phyloP scores from a whole-genome alignment of 2,329 filamentous ascomycete species.

The Penicillium sp. region DNA sequence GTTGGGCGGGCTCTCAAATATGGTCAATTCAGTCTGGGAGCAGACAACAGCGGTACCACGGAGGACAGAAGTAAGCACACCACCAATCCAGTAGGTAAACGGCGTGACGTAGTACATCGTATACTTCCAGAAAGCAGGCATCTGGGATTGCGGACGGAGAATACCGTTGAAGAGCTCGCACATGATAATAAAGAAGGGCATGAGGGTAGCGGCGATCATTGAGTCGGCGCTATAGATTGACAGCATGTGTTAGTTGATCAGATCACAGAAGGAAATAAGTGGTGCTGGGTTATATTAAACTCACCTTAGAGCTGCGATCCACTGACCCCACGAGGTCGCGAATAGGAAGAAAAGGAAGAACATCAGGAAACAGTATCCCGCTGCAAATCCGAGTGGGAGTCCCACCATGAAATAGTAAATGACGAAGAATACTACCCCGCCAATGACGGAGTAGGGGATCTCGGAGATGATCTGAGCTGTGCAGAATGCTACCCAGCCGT shows the following conservation, averaged over 20 bases:
- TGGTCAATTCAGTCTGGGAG: constrained; percentile 61
- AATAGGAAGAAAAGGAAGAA: constrained; percentile 71
- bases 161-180: constrained; percentile 87
- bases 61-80: constrained; percentile 75
- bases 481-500: constrained; percentile 69
- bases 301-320: constrained; percentile 71
- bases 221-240: constrained; percentile 45
- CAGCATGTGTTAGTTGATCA: not conserved
- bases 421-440: constrained; percentile 63
- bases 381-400: constrained; percentile 60
- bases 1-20: constrained; percentile 65
- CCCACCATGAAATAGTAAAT: constrained; percentile 73
- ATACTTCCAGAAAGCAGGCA: constrained; percentile 73
- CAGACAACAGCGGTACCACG: constrained; percentile 65
- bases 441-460: constrained; percentile 64
- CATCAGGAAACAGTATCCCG: constrained; percentile 73
- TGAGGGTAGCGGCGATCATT: constrained; percentile 74
- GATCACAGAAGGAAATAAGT: not conserved
- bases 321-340: constrained; percentile 70
- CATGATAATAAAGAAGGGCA: constrained; percentile 79
- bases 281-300: constrained; percentile 23
- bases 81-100: constrained; percentile 77
- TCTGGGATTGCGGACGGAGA: constrained; percentile 72
- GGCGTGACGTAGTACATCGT: constrained; percentile 85
- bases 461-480: constrained; percentile 68